phyloP scores from a whole-genome alignment of 1,139 yeast species.

The Kurtzmaniella quercitrusa region DNA sequence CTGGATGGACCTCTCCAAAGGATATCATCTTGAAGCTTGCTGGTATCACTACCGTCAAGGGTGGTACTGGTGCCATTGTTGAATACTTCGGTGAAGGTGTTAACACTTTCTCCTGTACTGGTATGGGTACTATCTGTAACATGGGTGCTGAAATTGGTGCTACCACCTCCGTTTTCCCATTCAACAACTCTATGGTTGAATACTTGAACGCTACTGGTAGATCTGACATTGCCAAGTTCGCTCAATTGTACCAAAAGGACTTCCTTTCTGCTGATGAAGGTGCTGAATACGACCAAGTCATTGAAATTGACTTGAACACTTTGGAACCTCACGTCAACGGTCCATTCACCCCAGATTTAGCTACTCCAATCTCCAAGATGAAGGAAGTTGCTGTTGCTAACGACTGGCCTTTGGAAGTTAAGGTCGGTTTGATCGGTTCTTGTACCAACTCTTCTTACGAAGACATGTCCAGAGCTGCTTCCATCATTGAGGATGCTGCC shows the following conservation, averaged over 20 bases:
- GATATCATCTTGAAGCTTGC: slow-evolving; percentile 94
- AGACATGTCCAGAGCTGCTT: slow-evolving; percentile 97
- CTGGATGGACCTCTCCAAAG: slow-evolving; percentile 99
- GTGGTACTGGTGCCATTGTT: slow-evolving; percentile 98
- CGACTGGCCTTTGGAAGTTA: slow-evolving; percentile 92
- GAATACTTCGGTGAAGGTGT: slow-evolving; percentile 98
- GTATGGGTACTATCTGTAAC: slow-evolving; percentile 99
- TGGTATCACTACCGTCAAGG: slow-evolving; percentile 96
- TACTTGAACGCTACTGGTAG: slow-evolving; percentile 89
- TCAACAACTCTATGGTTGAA: slow-evolving; percentile 83
- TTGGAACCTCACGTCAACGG: slow-evolving; percentile 98
- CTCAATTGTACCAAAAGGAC: slow-evolving; percentile 68
- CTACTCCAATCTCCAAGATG: slow-evolving; percentile 93
- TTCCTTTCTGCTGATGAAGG: slow-evolving; percentile 89
- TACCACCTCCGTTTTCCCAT: slow-evolving; percentile 97
- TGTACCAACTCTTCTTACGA: slow-evolving; percentile 99
- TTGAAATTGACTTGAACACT: slow-evolving; percentile 91
- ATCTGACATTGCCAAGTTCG: slow-evolving; percentile 77
- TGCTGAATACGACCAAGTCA: slow-evolving; percentile 91
- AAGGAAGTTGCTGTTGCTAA: slow-evolving; percentile 82
- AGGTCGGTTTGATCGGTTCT: slow-evolving; percentile 96
- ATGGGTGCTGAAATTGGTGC: slow-evolving; percentile 99
- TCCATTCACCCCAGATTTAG: slow-evolving; percentile 99
- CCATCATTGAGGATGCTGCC: slow-evolving; percentile 88
- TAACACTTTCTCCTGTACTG: slow-evolving; percentile 93